Evolutionary conservation across 345 rosid species (phyloP), one percentile per base, ranked within the genome.

Genomic region (Eucalyptus viminalis): DNA sequence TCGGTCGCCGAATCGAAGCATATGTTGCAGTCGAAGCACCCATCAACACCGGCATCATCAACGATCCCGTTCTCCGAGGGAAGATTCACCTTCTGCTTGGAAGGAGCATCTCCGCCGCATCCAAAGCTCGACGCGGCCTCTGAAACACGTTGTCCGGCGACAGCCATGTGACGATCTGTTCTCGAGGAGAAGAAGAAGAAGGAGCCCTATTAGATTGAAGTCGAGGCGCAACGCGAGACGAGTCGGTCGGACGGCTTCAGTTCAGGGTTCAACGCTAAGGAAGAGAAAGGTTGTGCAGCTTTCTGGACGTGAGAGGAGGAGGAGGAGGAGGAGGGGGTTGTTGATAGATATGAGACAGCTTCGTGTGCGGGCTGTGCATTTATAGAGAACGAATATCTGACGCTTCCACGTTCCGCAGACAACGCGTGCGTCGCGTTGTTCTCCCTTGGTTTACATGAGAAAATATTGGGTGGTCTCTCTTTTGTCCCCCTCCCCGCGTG

Each of bases 1-100:
- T 97, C 99, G 45, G 87, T 91, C 1, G 97, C 98, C 4, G 93
- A 93, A 27, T 97, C 96, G 11, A 97, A 93, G 91, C 98, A 97
- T 5, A 97, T 97, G 86, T 95, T 97, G 94, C 99, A 97, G 58
- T 96, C 95, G 27, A 95, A 95, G 90, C 92, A 91, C 22, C 95
- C 95, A 29, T 86, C 89, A 15, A 29, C 47, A 76, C 43, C 29
- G 5, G 29, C 47, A 40, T 76, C 47, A 19, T 76, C 29, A 25
- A 76, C 29, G 24, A 3, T 40, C 85, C 85, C 85, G 24, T 76
- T 40, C 85, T 40, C 47, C 14, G 8, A 40, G 47, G 13, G 29
- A 76, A 76, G 47, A 21, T 40, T 40, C 85, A 40, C 16, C 47
- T 76, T 76, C 85, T 76, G 47, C 85, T 40, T 12, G 29, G 29